A percentile compares a stretch with the other conserved stretches of the same genome.
Conservation (phyloP, 2,329 filamentous ascomycete species). For the Rhytidhysteron rufulum region DNA sequence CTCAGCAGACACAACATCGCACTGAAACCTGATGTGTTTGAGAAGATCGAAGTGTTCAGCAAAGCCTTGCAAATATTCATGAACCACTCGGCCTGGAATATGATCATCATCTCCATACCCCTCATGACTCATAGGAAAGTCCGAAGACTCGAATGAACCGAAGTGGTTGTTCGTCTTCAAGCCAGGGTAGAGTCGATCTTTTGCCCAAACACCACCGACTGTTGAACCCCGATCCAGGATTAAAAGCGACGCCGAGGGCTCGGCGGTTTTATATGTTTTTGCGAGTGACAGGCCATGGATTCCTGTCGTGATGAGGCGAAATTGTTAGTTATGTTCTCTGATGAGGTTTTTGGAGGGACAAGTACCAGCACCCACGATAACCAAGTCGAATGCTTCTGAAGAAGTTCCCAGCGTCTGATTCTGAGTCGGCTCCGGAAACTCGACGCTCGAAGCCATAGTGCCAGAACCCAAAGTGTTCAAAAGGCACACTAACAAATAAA, state of each 20-base stretch:
- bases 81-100: slow-evolving; percentile 56
- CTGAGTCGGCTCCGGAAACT: not conserved
- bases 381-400: not conserved
- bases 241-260: slow-evolving; percentile 38
- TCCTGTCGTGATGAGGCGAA: slow-evolving; percentile 9
- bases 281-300: slow-evolving; percentile 45
- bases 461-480: not conserved
- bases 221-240: slow-evolving; percentile 42
- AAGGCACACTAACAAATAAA: too few species aligned
- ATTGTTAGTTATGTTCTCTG: not conserved
- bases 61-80: slow-evolving; percentile 52
- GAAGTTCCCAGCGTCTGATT: not conserved
- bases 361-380: not conserved
- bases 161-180: slow-evolving; percentile 44
- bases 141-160: slow-evolving; percentile 38
- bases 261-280: slow-evolving; percentile 46
- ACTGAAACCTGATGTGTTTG: slow-evolving; percentile 49
- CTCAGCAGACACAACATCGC: slow-evolving; percentile 47
- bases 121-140: slow-evolving; percentile 27
- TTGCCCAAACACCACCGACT: slow-evolving; percentile 43
- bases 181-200: slow-evolving; percentile 41
- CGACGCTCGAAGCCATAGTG: not conserved
- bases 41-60: slow-evolving; percentile 44
- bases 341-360: not conserved
- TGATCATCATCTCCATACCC: slow-evolving; percentile 46